phyloP scores from a whole-genome alignment of 2,329 filamentous ascomycete species.

The Delphinella strobiligena region DNA sequence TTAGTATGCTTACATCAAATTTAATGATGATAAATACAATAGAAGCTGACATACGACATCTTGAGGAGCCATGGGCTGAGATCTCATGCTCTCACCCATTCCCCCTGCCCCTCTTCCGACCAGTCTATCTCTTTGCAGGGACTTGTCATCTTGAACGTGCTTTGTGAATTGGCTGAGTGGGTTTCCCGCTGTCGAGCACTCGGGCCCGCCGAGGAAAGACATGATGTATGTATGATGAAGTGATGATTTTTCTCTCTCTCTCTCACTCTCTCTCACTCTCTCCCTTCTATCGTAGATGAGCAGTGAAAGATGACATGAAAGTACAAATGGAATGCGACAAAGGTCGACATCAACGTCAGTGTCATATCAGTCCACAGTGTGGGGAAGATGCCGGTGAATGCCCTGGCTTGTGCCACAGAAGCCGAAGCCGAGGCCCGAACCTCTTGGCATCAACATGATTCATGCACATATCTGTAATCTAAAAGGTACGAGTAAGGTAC shows the following conservation, averaged over 20 bases:
- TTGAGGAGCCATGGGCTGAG: conserved; percentile 55
- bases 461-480: background rate
- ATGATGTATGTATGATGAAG: conserved; percentile 47
- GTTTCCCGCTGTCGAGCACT: conserved; percentile 93
- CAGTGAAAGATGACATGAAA: no score
- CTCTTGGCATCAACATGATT: background rate
- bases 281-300: no score
- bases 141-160: conserved; percentile 92
- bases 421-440: background rate
- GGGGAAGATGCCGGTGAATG: background rate
- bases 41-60: conserved; percentile 55
- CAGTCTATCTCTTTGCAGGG: conserved; percentile 79
- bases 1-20: background rate
- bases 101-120: conserved; percentile 61
- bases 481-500: no score
- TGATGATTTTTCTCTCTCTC: no score
- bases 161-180: conserved; percentile 96
- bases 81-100: conserved; percentile 66
- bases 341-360: no score
- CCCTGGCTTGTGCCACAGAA: background rate
- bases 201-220: conserved; percentile 91
- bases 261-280: no score
- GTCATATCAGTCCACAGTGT: background rate
- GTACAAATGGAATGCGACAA: no score
- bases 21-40: background rate